Conservation (phyloP, 2,329 filamentous ascomycete species). For the Fusarium irregulare region DNA sequence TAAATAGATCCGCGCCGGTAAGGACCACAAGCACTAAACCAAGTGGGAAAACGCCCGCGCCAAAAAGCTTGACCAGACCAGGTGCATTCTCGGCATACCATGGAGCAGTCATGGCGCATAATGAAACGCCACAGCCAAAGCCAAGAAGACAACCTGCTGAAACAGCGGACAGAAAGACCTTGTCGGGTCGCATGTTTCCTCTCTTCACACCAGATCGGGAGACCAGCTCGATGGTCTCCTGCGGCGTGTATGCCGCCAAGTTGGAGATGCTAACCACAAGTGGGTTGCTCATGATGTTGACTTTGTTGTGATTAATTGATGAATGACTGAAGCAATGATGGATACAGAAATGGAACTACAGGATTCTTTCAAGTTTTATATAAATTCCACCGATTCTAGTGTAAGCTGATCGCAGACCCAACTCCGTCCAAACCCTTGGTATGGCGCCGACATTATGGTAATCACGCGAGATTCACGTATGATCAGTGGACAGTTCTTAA, state of each 20-base stretch:
- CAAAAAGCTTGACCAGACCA: conserved; percentile 37
- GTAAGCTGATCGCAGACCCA: background rate
- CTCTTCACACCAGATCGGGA: conserved; percentile 37
- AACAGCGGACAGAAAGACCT: conserved; percentile 39
- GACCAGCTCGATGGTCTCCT: conserved; percentile 39
- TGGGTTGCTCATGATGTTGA: conserved; percentile 30
- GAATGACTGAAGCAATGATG: background rate
- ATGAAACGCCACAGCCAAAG: conserved; percentile 40
- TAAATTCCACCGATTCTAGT: background rate
- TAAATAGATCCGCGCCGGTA: conserved; percentile 40
- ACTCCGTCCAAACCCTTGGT: background rate
- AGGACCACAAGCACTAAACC: conserved; percentile 38
- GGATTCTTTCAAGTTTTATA: background rate
- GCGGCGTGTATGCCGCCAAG: conserved; percentile 37
- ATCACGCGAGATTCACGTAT: conserved; percentile 9
- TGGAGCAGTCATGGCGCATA: conserved; percentile 37
- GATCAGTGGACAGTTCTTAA: background rate
- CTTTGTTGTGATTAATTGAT: background rate
- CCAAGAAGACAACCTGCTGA: conserved; percentile 39
- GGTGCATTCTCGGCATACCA: conserved; percentile 43
- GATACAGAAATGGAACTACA: background rate
- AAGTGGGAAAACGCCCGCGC: conserved; percentile 40
- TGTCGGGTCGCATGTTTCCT: conserved; percentile 34
- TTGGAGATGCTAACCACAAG: conserved; percentile 33
- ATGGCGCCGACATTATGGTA: background rate